A percentile compares a stretch with the other conserved stretches of the same genome.
Conservation (phyloP, 306 rosid species). For the Trichosanthes cucumerina region DNA sequence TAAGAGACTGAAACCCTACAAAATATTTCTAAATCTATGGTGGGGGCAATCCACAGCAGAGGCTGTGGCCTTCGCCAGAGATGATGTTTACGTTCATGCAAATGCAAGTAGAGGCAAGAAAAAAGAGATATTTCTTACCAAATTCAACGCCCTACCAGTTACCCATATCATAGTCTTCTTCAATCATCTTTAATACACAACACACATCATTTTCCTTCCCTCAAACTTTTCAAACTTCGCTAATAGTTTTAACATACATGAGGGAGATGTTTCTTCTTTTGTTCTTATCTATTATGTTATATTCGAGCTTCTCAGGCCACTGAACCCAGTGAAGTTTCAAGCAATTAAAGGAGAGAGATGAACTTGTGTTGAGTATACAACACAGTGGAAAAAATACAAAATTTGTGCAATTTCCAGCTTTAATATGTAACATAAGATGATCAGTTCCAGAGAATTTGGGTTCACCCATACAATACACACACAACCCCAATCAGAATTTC, state of each 20-base stretch:
- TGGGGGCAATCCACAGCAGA: neutral
- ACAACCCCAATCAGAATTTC: slow-evolving; percentile 27
- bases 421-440: slow-evolving; percentile 26
- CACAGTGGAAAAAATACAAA: neutral
- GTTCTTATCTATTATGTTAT: neutral
- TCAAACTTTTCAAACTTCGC: neutral
- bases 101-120: neutral
- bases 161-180: neutral
- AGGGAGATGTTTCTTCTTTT: neutral
- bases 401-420: slow-evolving; percentile 8
- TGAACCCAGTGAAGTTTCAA: neutral
- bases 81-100: neutral
- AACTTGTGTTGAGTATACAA: neutral
- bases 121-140: slow-evolving; percentile 2
- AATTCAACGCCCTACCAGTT: neutral
- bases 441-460: slow-evolving; percentile 29
- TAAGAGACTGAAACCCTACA: slow-evolving; percentile 20
- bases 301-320: neutral
- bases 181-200: neutral
- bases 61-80: neutral
- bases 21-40: slow-evolving; percentile 13
- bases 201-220: neutral
- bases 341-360: neutral
- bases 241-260: neutral
- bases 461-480: slow-evolving; percentile 26